Evolutionary conservation across 192 early-diverging fungal genomes (phyloP).

Genomic region (Glomus cerebriforme): DNA sequence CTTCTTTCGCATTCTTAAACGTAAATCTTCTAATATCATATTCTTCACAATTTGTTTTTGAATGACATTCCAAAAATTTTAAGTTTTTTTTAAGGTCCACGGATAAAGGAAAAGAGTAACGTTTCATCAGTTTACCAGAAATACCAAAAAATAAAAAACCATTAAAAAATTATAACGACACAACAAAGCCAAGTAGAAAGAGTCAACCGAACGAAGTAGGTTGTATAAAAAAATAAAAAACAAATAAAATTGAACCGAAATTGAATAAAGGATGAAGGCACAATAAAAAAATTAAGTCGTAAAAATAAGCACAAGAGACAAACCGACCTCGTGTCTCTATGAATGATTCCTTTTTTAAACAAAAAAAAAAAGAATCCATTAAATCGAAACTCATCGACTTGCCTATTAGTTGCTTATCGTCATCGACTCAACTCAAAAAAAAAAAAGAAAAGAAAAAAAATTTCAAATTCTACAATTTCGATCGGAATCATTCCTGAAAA

Average conservation of each 20-base stretch:
- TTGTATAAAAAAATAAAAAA: background rate
- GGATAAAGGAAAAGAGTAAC: background rate
- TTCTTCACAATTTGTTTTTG: background rate
- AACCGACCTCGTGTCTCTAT: constrained; percentile 21
- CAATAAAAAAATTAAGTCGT: constrained; percentile 2
- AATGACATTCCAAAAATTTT: background rate
- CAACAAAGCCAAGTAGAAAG: background rate
- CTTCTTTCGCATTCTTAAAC: background rate
- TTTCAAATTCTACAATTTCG: background rate
- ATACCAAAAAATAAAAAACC: background rate
- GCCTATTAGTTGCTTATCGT: constrained; percentile 2
- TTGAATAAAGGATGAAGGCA: constrained; percentile 2
- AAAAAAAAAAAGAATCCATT: background rate
- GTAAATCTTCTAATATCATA: background rate
- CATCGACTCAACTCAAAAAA: constrained; percentile 12
- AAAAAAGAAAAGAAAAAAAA: constrained; percentile 4
- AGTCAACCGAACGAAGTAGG: background rate
- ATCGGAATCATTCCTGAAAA: constrained; percentile 1
- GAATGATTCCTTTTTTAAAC: background rate
- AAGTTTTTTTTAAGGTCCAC: background rate
- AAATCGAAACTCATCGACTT: constrained; percentile 10
- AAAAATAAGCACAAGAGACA: constrained; percentile 18
- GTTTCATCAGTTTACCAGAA: background rate
- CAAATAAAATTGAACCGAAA: background rate
- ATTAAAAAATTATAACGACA: background rate